Evolutionary conservation across 331 rosid genomes (phyloP), one percentile per base, ranked within the genome.

Genomic region (Acacia concinna): DNA sequence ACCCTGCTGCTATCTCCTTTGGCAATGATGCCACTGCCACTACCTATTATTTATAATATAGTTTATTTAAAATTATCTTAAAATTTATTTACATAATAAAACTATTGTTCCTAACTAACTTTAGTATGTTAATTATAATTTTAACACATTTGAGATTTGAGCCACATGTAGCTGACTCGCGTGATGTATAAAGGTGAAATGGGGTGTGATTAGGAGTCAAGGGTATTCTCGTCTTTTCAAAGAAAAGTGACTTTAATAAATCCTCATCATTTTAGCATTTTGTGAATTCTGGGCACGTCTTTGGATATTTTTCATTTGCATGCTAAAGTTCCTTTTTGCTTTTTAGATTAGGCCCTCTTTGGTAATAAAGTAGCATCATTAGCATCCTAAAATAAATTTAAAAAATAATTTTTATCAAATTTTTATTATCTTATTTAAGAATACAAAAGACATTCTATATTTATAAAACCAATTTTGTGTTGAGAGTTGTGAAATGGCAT

Each of bases 21-120:
- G 97, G 98, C 63, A 93, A 83, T 75, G 98, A 93, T 76, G 97
- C 98, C 63, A 93, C 95, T 79, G 97, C 98, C 66, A 93, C 98
- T 74, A 93, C 97, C 97, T 92, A 8, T n/a, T 13, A 7, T 21
- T 1, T 38, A 1, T 37, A n/a, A n/a, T n/a, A n/a, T n/a, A n/a
- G n/a, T n/a, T n/a, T n/a, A n/a, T n/a, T n/a, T n/a, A n/a, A n/a
- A n/a, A 38, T 38, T 38, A 38, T 46, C 52, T 4, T 46, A 4
- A 46, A 15, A 4, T 4, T 13, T 46, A 46, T 17, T 46, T 6
- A 17, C n/a, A 46, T 15, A 13, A 4, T 44, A 46, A 46, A 46
- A 4, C 17, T 46, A 46, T 8, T 4, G 21, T 46, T 46, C n/a
- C 1, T 46, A 46, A 14, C 8, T 4, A 47, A 47, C 2, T 47